These are phyloP conservation scores for Globisporangium okanoganense DNA, from an alignment of 352 stramenopile species.

Conservation along the genomic window DNA sequence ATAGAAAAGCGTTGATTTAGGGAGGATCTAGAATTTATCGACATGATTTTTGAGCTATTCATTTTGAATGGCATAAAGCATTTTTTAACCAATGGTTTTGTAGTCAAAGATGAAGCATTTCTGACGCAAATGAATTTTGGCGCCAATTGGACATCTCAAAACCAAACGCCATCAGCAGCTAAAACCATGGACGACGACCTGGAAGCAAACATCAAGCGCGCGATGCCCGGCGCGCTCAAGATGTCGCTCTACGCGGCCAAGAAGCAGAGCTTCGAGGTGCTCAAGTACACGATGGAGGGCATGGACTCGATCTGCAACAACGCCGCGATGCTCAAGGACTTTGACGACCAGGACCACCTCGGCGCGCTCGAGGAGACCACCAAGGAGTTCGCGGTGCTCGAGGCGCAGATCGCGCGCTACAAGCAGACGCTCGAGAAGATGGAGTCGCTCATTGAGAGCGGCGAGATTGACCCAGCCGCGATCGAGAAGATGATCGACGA, in stretches of 20 bases:
- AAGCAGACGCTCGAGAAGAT: conserved; percentile 71
- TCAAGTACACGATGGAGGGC: conserved; percentile 72
- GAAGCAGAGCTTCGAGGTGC: conserved; percentile 70
- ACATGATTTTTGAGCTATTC: neutral
- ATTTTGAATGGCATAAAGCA: neutral
- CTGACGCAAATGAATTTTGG: neutral
- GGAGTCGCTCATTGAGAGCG: conserved; percentile 42
- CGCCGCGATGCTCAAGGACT: conserved; percentile 60
- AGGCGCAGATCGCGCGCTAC: conserved; percentile 61
- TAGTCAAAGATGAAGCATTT: neutral
- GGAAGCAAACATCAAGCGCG: conserved; percentile 51
- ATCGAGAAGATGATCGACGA: conserved; percentile 67
- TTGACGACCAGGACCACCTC: conserved; percentile 51
- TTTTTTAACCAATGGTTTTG: neutral
- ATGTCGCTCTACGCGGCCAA: conserved; percentile 72
- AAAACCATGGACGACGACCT: conserved; percentile 51
- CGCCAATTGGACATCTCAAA: neutral
- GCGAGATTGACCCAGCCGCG: conserved; percentile 36
- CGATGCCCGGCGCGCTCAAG: conserved; percentile 65
- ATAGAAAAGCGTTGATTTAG: neutral
- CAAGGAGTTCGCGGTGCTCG: conserved; percentile 63
- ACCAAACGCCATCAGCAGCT: neutral
- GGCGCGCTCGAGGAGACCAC: conserved; percentile 56
- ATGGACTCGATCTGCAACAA: conserved; percentile 64
- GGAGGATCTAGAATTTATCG: neutral